These are phyloP conservation scores for Silene conica DNA, from an alignment of 148 eudicot species.

Conservation along the genomic window DNA sequence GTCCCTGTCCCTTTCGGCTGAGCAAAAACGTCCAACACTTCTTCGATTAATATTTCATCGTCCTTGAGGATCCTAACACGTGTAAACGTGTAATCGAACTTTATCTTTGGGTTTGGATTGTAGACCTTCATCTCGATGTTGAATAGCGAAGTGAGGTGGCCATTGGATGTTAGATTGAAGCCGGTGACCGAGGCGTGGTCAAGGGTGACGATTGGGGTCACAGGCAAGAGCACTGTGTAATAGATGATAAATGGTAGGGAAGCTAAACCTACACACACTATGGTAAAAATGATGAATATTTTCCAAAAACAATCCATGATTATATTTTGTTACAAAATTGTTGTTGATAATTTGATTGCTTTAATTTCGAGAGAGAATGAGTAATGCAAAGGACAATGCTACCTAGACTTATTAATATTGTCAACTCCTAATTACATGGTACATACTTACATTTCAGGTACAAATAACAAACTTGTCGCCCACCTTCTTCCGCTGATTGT, in stretches of 20 bases:
- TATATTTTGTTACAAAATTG: too few relatives aligned
- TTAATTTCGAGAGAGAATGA: too few relatives aligned
- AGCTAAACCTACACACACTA: too few relatives aligned
- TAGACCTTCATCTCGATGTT: constrained; percentile 8
- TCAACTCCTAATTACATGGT: too few relatives aligned
- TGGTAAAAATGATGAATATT: too few relatives aligned
- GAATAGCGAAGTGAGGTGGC: constrained; percentile 21
- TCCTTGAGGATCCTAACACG: constrained; percentile 4
- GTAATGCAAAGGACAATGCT: too few relatives aligned
- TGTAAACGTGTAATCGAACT: not conserved
- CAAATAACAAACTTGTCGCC: too few relatives aligned
- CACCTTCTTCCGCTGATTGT: too few relatives aligned
- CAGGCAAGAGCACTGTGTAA: constrained; percentile 1
- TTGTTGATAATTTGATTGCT: too few relatives aligned
- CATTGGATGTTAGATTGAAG: constrained; percentile 25
- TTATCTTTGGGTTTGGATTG: constrained; percentile 19
- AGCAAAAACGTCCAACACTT: not conserved
- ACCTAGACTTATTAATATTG: too few relatives aligned
- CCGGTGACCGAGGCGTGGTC: constrained; percentile 17
- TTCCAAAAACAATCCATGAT: too few relatives aligned
- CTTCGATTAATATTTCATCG: not conserved
- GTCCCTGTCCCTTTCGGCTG: not conserved
- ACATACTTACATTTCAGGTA: too few relatives aligned
- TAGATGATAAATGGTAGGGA: not conserved
- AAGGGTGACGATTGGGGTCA: constrained; percentile 20